Evolutionary conservation across 441 rosid genomes (phyloP).

Genomic region (Manihot esculenta): DNA sequence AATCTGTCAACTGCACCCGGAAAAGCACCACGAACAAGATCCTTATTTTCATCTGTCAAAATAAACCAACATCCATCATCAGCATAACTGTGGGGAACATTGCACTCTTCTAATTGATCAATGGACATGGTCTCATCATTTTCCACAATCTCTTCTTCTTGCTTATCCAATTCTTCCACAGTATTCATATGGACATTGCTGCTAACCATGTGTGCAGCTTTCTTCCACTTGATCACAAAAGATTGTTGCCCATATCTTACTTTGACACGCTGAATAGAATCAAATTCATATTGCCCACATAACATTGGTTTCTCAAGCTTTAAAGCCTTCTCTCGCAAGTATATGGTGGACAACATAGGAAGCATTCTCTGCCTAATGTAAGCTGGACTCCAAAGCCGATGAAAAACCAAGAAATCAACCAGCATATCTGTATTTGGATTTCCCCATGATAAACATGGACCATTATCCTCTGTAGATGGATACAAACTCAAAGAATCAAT

Average conservation of each 20-base stretch:
- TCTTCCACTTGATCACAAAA: constrained; percentile 80
- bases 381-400: constrained; percentile 69
- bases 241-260: constrained; percentile 57
- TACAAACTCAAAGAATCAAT: background rate
- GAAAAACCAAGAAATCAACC: constrained; percentile 73
- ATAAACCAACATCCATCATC: constrained; percentile 53
- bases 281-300: constrained; percentile 65
- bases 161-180: constrained; percentile 33
- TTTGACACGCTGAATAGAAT: constrained; percentile 71
- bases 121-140: constrained; percentile 38
- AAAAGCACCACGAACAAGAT: constrained; percentile 67
- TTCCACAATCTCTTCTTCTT: constrained; percentile 42
- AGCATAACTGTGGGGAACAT: constrained; percentile 47
- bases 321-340: constrained; percentile 59
- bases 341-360: constrained; percentile 80
- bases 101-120: constrained; percentile 50
- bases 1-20: constrained; percentile 61
- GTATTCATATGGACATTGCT: constrained; percentile 20
- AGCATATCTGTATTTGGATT: constrained; percentile 69
- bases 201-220: constrained; percentile 32
- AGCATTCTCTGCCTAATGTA: constrained; percentile 70
- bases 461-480: constrained; percentile 34
- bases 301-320: constrained; percentile 44
- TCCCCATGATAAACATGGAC: constrained; percentile 54
- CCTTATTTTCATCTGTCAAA: constrained; percentile 72